Evolutionary conservation across 2,329 filamentous ascomycete species (phyloP).

Genomic region (Fusarium praegraminearum): DNA sequence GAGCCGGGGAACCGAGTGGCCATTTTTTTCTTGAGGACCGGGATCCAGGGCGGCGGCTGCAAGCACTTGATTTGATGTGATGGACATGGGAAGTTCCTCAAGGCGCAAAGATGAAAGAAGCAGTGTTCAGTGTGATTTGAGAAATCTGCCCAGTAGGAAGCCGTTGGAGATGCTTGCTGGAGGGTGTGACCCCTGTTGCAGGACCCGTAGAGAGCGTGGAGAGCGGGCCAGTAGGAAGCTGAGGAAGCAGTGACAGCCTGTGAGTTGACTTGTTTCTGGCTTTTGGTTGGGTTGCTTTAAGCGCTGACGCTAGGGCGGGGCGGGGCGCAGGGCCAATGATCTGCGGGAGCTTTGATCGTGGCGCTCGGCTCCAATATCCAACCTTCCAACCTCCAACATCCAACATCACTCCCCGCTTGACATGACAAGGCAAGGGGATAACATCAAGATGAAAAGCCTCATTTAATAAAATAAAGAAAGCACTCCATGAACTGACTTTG

Average conservation of each 20-base stretch:
- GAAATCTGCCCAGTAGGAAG: slow-evolving; percentile 45
- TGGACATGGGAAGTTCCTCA: not conserved
- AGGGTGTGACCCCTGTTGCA: slow-evolving; percentile 42
- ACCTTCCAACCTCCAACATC: not conserved
- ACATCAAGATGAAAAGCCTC: not conserved
- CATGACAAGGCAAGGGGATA: not conserved
- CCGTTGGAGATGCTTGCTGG: slow-evolving; percentile 38
- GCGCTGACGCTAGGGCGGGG: slow-evolving; percentile 45
- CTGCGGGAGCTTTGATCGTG: not conserved
- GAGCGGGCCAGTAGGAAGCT: slow-evolving; percentile 36
- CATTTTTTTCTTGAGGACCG: slow-evolving; percentile 39
- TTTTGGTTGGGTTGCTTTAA: slow-evolving; percentile 33
- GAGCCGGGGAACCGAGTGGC: slow-evolving; percentile 32
- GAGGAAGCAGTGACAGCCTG: slow-evolving; percentile 19
- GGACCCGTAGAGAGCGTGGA: slow-evolving; percentile 15
- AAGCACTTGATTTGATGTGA: slow-evolving; percentile 23
- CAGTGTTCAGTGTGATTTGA: slow-evolving; percentile 43
- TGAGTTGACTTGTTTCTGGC: slow-evolving; percentile 8
- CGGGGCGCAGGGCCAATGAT: slow-evolving; percentile 35
- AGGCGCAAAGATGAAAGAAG: slow-evolving; percentile 18
- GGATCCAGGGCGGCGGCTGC: not conserved
- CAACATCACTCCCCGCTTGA: not conserved
- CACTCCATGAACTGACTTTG: slow-evolving; percentile 30
- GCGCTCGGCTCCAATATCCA: not conserved
- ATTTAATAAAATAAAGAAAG: not conserved